Percentiles rank a stretch among this genome's conserved stretches.
These are phyloP conservation scores for Xerocomellus intermedius DNA, from an alignment of 768 basidiomycete genomes.

Conservation along the genomic window DNA sequence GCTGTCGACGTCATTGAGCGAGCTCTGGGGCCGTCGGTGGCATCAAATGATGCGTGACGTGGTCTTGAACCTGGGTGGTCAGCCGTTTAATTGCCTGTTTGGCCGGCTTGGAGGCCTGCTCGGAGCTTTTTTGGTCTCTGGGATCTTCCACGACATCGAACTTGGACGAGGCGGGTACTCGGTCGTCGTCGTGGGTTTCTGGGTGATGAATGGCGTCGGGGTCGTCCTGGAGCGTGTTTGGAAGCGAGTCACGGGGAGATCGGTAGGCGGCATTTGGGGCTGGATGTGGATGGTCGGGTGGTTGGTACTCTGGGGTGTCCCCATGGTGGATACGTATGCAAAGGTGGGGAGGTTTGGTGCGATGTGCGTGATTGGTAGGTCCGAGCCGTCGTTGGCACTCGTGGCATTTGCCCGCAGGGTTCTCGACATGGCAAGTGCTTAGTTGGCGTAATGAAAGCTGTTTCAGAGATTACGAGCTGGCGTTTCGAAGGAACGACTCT, in stretches of 20 bases:
- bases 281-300: slow-evolving; percentile 51
- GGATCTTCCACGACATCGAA: slow-evolving; percentile 53
- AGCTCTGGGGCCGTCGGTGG: slow-evolving; percentile 66
- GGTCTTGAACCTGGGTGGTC: slow-evolving; percentile 49
- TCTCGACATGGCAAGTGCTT: not conserved
- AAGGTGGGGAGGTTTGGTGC: slow-evolving; percentile 13
- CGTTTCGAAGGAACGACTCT: no score
- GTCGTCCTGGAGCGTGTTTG: slow-evolving; percentile 48
- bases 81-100: slow-evolving; percentile 41
- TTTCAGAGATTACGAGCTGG: no score
- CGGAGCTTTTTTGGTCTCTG: slow-evolving; percentile 59
- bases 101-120: slow-evolving; percentile 52
- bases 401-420: slow-evolving; percentile 22
- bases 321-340: slow-evolving; percentile 41
- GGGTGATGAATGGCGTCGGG: slow-evolving; percentile 56
- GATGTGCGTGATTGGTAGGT: slow-evolving; percentile 8
- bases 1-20: slow-evolving; percentile 51
- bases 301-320: slow-evolving; percentile 46
- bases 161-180: slow-evolving; percentile 48
- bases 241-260: slow-evolving; percentile 39
- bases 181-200: slow-evolving; percentile 44
- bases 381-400: slow-evolving; percentile 21
- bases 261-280: slow-evolving; percentile 47
- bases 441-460: no score
- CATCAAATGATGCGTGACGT: slow-evolving; percentile 62